Evolutionary conservation across 2,329 filamentous ascomycete species (phyloP).

Genomic region (Xylaria sp.): DNA sequence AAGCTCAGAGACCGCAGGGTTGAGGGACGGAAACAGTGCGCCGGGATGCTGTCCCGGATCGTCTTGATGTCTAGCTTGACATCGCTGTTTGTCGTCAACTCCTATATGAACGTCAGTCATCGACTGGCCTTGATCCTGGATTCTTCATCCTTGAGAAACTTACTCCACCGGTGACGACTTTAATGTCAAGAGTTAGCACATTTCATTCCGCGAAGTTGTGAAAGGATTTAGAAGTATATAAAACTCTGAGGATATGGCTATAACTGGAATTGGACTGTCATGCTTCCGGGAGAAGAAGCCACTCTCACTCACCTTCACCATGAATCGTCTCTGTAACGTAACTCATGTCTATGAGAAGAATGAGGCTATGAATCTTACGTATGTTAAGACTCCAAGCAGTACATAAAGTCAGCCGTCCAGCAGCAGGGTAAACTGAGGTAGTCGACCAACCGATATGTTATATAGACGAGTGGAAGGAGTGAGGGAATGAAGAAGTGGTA

Average conservation of each 20-base stretch:
- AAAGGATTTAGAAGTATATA: background rate
- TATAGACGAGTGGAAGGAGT: background rate
- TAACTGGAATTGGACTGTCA: background rate
- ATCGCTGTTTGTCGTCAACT: constrained; percentile 27
- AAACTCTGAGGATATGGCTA: background rate
- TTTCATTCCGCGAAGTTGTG: background rate
- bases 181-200: background rate
- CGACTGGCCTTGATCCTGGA: background rate
- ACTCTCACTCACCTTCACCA: constrained; percentile 22
- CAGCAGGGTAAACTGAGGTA: background rate
- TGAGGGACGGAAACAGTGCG: constrained; percentile 68
- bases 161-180: constrained; percentile 16
- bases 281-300: background rate
- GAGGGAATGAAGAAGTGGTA: no score
- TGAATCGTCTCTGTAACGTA: constrained; percentile 39
- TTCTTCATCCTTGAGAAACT: background rate
- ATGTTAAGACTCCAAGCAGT: background rate
- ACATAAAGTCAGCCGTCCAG: background rate
- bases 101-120: constrained; percentile 18
- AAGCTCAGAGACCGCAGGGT: constrained; percentile 63
- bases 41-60: constrained; percentile 63
- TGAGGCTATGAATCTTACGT: background rate
- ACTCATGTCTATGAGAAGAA: constrained; percentile 9
- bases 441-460: background rate
- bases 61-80: constrained; percentile 54